Percentiles rank a stretch among this genome's conserved stretches.
Evolutionary conservation across 306 rosid species (phyloP).

Genomic region (Ormosia emarginata): DNA sequence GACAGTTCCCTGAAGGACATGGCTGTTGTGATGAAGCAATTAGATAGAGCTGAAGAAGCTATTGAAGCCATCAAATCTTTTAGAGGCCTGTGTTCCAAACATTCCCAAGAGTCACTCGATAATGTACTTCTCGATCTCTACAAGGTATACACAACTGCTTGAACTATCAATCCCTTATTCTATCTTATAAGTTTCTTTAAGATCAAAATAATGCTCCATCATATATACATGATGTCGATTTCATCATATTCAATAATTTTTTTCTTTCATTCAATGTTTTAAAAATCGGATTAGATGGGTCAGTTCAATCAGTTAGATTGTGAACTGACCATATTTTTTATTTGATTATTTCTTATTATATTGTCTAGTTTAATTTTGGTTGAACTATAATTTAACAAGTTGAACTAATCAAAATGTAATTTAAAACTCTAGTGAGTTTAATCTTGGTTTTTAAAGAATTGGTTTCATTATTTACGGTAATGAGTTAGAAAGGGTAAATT

Average conservation of each 20-base stretch:
- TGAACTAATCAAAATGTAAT: too few species aligned
- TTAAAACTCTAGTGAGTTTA: too few species aligned
- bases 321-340: too few species aligned
- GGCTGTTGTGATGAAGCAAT: constrained; percentile 94
- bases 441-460: background rate
- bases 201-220: background rate
- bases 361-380: too few species aligned
- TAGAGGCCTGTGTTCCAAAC: constrained; percentile 60
- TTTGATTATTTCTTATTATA: too few species aligned
- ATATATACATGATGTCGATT: background rate
- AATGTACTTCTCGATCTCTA: constrained; percentile 84
- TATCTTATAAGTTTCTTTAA: background rate
- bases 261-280: too few species aligned
- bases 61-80: constrained; percentile 83
- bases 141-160: constrained; percentile 50
- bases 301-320: too few species aligned
- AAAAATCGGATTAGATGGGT: too few species aligned
- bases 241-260: background rate
- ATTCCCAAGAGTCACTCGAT: constrained; percentile 90
- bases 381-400: too few species aligned
- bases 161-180: background rate
- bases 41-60: constrained; percentile 84
- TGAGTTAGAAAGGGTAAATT: background rate
- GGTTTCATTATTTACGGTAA: background rate
- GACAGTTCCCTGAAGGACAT: constrained; percentile 91